Evolutionary conservation across 179 eudicot species (phyloP).

Genomic region (Beta corolliflora): DNA sequence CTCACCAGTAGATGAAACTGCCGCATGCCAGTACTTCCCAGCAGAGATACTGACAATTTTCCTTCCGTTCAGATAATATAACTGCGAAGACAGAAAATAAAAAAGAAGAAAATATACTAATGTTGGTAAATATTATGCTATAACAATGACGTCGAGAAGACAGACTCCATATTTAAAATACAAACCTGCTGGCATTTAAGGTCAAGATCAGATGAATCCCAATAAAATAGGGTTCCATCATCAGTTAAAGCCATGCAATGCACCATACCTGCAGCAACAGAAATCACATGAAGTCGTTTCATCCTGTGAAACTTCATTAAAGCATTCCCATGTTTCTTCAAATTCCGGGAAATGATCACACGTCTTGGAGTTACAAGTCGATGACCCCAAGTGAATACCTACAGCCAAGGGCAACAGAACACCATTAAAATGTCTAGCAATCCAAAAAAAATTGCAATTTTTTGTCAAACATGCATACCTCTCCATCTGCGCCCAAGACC

Average conservation of each 20-base stretch:
- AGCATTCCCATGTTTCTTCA: constrained; percentile 70
- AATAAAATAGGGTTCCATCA: constrained; percentile 89
- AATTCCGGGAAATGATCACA: constrained; percentile 65
- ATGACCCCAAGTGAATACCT: constrained; percentile 99
- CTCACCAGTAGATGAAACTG: constrained; percentile 79
- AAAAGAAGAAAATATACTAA: neutral
- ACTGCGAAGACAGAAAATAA: constrained; percentile 35
- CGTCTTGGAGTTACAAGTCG: constrained; percentile 96
- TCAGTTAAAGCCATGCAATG: constrained; percentile 88
- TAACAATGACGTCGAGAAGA: neutral
- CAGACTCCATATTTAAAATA: neutral
- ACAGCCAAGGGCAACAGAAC: constrained; percentile 26
- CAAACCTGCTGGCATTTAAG: constrained; percentile 90
- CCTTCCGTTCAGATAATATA: constrained; percentile 66
- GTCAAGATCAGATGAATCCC: constrained; percentile 89
- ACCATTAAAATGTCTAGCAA: constrained; percentile 3
- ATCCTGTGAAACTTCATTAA: constrained; percentile 74
- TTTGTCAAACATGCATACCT: constrained; percentile 51
- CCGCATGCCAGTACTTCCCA: constrained; percentile 92
- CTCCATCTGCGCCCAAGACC: constrained; percentile 94
- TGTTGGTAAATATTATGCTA: neutral
- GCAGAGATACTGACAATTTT: constrained; percentile 68
- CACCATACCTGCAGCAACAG: constrained; percentile 84
- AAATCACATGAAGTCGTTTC: constrained; percentile 75
- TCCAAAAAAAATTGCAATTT: neutral